Base-by-base conservation (phyloP, 257 asterid species). In the Vinca minor region DNA sequence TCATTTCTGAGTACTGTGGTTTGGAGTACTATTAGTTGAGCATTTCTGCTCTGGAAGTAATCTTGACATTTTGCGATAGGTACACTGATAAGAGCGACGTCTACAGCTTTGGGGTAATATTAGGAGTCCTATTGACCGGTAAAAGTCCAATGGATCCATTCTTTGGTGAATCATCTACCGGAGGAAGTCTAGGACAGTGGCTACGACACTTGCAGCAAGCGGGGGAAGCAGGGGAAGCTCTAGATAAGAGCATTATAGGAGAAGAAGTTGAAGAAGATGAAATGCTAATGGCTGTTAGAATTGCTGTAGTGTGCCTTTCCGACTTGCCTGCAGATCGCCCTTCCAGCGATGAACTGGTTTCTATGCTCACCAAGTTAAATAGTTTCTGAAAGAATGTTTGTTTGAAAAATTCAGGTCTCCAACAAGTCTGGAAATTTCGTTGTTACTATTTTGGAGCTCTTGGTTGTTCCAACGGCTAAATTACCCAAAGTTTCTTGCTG, bases 281-380 rank as follows among this genome's bases (percentile, higher is more conserved):
- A 79, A 89, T 89, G 98, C 73, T 85, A 21, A 87, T 92, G 97
- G 97, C 98, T 1, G 76, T 89, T 0, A 85, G 83, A 71, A 88
- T 92, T 35, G 91, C 96, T 14, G 91, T 82, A 9, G 89, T 81
- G 8, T 92, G 98, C 84, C 78, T 89, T 28, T 87, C 98, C 1
- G 96, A 89, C 64, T 74, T 79, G 76, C 98, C 98, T 3, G 88
- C 90, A 0, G 91, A 92, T 56, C 93, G 97, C 2, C 97, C 98
- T 69, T 92, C 98, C 3, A 89, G 86, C 41, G 98, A 89, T 18
- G 98, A 89, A 77, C 95, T 92, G 21, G 89, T 85, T 45, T 92
- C 98, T 12, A 92, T 89, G 97, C 97, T 89, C 71, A 92, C 97
- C 25, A 96, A 89, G 56, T 59, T 89, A 32, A 89, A 87, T 56